Evolutionary conservation across 352 stramenopile genomes (phyloP).

Genomic region (Globisporangium orthogonon): DNA sequence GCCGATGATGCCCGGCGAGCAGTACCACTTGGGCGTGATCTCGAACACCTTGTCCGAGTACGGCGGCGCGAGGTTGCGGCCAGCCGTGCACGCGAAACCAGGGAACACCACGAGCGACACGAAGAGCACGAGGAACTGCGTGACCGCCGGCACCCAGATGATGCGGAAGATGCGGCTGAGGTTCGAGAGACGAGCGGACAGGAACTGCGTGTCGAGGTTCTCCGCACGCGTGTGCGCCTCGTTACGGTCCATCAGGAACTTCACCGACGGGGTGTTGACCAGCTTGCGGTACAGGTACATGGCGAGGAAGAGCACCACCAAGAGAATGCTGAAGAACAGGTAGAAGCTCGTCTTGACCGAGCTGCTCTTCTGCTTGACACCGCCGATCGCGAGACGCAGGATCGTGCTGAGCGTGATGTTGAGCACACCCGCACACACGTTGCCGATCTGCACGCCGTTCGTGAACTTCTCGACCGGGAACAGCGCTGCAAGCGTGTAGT

Average conservation of each 20-base stretch:
- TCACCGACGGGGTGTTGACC: conserved; percentile 30
- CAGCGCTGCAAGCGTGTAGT: conserved; percentile 52
- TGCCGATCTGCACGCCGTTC: conserved; percentile 64
- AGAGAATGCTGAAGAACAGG: conserved; percentile 53
- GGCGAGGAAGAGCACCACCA: conserved; percentile 40
- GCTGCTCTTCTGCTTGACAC: conserved; percentile 26
- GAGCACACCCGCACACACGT: conserved; percentile 37
- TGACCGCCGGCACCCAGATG: conserved; percentile 40
- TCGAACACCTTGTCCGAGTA: conserved; percentile 17
- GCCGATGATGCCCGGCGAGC: conserved; percentile 50
- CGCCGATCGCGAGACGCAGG: conserved; percentile 46
- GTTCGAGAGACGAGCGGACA: conserved; percentile 27
- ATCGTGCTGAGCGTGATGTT: conserved; percentile 55
- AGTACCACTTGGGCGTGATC: conserved; percentile 35
- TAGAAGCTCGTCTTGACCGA: conserved; percentile 43
- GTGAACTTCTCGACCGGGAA: conserved; percentile 65
- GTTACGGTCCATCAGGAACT: conserved; percentile 54
- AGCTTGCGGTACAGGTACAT: conserved; percentile 39
- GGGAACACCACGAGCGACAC: conserved; percentile 52
- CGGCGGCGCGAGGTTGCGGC: conserved; percentile 16
- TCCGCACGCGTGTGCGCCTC: conserved; percentile 22
- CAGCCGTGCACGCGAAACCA: conserved; percentile 40
- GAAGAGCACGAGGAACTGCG: conserved; percentile 66
- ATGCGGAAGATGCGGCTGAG: conserved; percentile 36
- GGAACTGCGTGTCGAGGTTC: conserved; percentile 19